Conservation (phyloP, 2,329 filamentous ascomycete species). For the Botrytis porri region DNA sequence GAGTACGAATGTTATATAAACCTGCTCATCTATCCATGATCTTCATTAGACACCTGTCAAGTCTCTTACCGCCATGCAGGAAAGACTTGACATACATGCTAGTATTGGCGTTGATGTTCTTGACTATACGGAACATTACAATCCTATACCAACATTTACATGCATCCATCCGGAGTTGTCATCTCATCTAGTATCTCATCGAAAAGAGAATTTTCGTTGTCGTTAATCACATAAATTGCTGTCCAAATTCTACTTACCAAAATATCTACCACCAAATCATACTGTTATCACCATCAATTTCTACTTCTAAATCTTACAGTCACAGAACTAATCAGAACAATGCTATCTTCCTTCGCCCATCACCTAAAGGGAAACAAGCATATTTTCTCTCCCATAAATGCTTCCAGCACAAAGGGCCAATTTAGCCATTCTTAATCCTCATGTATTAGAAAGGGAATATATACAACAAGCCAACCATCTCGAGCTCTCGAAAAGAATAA, state of each 20-base stretch:
- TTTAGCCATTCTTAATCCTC: not conserved
- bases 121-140: not conserved
- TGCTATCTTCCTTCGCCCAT: not conserved
- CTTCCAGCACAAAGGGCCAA: too few relatives aligned
- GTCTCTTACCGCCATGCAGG: too few relatives aligned
- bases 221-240: not conserved
- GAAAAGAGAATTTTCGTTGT: not conserved
- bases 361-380: not conserved
- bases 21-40: not conserved
- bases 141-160: not conserved
- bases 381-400: not conserved
- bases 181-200: not conserved
- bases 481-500: rapidly evolving
- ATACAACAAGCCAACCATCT: not conserved
- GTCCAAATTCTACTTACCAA: rapidly evolving
- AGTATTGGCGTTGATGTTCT: not conserved
- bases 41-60: not conserved
- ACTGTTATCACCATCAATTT: not conserved
- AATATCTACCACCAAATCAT: not conserved
- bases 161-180: not conserved
- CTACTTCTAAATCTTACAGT: not conserved
- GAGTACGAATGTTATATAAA: not conserved
- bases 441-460: not conserved
- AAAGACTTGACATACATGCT: not conserved
- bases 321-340: rapidly evolving